These are phyloP conservation scores for Penicillium sp. DNA, from an alignment of 2,329 filamentous ascomycete species.

Conservation along the genomic window DNA sequence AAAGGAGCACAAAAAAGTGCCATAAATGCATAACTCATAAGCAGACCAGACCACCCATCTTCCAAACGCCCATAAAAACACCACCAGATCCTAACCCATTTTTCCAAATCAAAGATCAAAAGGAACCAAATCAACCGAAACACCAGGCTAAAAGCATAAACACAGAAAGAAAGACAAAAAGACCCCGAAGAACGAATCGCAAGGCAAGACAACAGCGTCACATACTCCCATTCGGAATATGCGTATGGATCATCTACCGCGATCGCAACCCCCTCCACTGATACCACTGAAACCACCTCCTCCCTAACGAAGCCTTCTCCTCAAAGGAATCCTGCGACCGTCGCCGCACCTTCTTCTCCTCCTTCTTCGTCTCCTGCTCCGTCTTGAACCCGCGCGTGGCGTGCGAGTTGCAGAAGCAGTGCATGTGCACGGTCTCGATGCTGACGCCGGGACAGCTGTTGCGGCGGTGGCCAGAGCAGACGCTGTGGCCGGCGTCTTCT, in stretches of 20 bases:
- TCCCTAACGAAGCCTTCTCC: constrained; percentile 29
- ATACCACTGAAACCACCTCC: constrained; percentile 34
- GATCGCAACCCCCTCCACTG: constrained; percentile 32
- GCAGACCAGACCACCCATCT: not conserved
- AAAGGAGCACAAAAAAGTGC: not conserved
- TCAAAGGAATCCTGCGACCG: constrained; percentile 26
- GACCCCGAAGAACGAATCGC: too few relatives aligned
- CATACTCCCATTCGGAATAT: too few relatives aligned
- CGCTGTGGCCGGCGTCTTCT: constrained; percentile 35
- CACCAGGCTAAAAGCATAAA: constrained; percentile 20
- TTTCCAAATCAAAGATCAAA: not conserved
- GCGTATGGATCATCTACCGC: constrained; percentile 13
- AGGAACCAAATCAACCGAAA: constrained; percentile 7
- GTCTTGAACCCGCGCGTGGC: constrained; percentile 36
- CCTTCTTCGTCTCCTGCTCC: constrained; percentile 34
- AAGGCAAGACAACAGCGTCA: too few relatives aligned
- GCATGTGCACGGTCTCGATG: constrained; percentile 42
- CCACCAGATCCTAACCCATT: not conserved
- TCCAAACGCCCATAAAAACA: not conserved
- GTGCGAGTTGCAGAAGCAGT: constrained; percentile 43
- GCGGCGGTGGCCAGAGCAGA: constrained; percentile 32
- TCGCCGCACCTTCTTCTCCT: constrained; percentile 23
- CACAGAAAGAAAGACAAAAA: not conserved
- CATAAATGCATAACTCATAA: not conserved
- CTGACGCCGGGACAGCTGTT: constrained; percentile 35